phyloP scores from a whole-genome alignment of 2,329 filamentous ascomycete genomes.

The Furcasterigmium furcatum region DNA sequence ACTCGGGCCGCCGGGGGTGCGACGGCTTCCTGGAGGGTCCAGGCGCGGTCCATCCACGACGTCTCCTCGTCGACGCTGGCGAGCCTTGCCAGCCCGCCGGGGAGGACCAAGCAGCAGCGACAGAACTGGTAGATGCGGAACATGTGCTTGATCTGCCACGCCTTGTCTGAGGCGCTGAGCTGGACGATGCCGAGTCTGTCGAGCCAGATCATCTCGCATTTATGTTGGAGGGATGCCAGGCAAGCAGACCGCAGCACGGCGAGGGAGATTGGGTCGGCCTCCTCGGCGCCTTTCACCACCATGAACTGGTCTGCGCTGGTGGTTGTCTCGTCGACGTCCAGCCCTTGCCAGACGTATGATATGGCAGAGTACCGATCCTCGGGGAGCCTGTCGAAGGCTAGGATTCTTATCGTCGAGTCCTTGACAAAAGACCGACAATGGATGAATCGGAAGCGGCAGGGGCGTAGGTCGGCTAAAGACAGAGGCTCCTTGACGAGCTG shows the following conservation, averaged over 20 bases:
- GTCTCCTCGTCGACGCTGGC: constrained; percentile 10
- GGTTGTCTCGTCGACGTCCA: not conserved
- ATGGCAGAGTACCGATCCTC: constrained; percentile 4
- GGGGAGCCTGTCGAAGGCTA: constrained; percentile 5
- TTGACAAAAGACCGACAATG: constrained; percentile 3
- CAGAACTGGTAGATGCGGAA: constrained; percentile 12
- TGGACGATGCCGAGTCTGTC: constrained; percentile 13
- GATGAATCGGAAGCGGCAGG: constrained; percentile 5
- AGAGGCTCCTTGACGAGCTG: too few species aligned
- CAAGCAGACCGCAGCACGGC: constrained; percentile 9
- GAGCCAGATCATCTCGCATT: constrained; percentile 10
- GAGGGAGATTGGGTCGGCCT: constrained; percentile 11
- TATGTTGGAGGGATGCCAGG: constrained; percentile 4
- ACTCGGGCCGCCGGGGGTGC: constrained; percentile 7
- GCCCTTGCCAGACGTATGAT: constrained; percentile 11
- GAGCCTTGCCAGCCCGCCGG: not conserved
- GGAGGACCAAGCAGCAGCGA: constrained; percentile 13
- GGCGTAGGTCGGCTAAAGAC: too few species aligned
- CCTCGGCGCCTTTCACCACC: constrained; percentile 7
- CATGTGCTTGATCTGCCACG: constrained; percentile 17
- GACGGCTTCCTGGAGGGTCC: constrained; percentile 18
- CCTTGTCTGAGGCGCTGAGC: constrained; percentile 10
- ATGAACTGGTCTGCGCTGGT: not conserved
- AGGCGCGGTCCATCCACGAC: constrained; percentile 15
- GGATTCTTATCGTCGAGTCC: constrained; percentile 1